A percentile compares a stretch with the other conserved stretches of the same genome.
These are phyloP conservation scores for Flaveria linearis DNA, from an alignment of 129 eudicot species.

Conservation along the genomic window DNA sequence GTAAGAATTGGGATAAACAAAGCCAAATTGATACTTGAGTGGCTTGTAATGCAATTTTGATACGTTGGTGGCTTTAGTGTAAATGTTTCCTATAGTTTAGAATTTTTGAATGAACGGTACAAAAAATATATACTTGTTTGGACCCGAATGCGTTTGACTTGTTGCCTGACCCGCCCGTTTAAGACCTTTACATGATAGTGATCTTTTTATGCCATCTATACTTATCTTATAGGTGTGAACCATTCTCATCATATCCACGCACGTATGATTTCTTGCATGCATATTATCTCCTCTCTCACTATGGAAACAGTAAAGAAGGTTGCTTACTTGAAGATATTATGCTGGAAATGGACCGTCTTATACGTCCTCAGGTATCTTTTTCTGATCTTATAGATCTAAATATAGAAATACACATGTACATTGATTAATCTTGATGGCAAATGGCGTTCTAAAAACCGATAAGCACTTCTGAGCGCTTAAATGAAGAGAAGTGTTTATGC, in stretches of 20 bases:
- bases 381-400: background rate
- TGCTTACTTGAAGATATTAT: constrained; percentile 80
- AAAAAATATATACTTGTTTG: too few relatives aligned
- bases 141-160: too few relatives aligned
- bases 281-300: constrained; percentile 63
- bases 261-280: constrained; percentile 84
- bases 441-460: background rate
- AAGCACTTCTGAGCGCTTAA: background rate
- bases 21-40: background rate
- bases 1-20: background rate
- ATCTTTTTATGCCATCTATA: constrained; percentile 3
- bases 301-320: constrained; percentile 59
- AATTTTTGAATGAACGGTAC: too few relatives aligned
- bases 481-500: too few relatives aligned
- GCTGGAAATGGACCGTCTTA: constrained; percentile 90
- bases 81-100: background rate
- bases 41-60: background rate
- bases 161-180: background rate
- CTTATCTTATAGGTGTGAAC: constrained; percentile 70
- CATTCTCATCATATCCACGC: constrained; percentile 92
- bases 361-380: constrained; percentile 76
- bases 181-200: background rate
- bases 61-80: background rate
- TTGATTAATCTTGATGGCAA: background rate
- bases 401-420: background rate